Percentiles rank a stretch among this genome's conserved stretches.
phyloP scores from a whole-genome alignment of 305 asterid genomes.

The Ajuga reptans region DNA sequence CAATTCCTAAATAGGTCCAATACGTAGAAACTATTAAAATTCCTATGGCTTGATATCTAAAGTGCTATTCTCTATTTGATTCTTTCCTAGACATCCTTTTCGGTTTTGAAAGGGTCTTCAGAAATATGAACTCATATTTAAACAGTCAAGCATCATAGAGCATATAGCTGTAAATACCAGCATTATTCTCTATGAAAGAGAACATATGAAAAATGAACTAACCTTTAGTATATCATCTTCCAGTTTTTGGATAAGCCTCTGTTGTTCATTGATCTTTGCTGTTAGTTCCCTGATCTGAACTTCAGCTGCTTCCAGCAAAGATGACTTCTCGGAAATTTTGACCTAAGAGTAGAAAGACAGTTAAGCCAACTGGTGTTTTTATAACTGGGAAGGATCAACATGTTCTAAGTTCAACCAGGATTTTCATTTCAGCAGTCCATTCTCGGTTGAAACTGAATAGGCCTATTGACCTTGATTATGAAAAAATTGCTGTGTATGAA shows the following conservation, averaged over 20 bases:
- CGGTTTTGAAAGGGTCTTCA: not conserved
- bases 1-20: too few species aligned
- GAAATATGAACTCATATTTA: conserved; percentile 4
- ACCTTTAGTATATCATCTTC: conserved; percentile 96
- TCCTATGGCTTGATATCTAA: too few species aligned
- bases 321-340: conserved; percentile 71
- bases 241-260: conserved; percentile 84
- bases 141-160: not conserved
- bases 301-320: conserved; percentile 80
- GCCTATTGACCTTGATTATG: not conserved
- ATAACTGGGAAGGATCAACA: not conserved
- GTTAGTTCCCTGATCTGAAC: conserved; percentile 59
- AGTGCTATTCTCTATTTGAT: too few species aligned
- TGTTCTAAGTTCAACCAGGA: not conserved
- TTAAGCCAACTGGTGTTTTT: conserved; percentile 8
- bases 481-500: not conserved
- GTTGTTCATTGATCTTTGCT: conserved; percentile 63
- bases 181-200: conserved; percentile 4
- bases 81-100: too few species aligned
- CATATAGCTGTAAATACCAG: conserved; percentile 9
- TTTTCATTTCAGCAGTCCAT: not conserved
- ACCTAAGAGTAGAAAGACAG: conserved; percentile 44
- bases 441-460: not conserved
- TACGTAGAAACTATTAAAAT: too few species aligned
- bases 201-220: conserved; percentile 12